Evolutionary conservation across 2,329 filamentous ascomycete genomes (phyloP), one percentile per base, ranked within the genome.

Genomic region (Ceratocystis smalleyi): DNA sequence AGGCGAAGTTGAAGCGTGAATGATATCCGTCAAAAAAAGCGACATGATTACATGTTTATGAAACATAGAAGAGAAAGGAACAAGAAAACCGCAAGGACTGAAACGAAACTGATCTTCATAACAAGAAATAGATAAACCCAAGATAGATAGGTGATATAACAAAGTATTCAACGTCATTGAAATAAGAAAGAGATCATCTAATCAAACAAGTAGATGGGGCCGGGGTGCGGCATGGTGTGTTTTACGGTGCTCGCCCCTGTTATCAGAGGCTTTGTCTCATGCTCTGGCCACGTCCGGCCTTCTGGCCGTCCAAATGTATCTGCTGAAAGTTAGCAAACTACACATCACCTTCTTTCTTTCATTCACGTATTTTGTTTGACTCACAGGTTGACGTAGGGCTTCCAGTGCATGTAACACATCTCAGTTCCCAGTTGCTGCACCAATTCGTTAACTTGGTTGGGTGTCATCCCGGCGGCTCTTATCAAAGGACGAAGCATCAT

Each of bases 351-450:
- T 17, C 32, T 27, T 35, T 47, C 40, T 27, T 35, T 47, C 40
- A 57, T 49, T 43, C 61, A 61, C 49, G 45, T 60, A 7, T 30
- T 62, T 24, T 47, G 30, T 62, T 24, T 47, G 30, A 83, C 87
- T 81, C 77, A 91, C 88, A 91, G 77, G 68, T 82, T 84, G 73
- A 89, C 89, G 75, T 89, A 95, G 51, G 82, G 83, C 73, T 85
- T 85, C 69, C 85, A 81, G 62, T 81, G 82, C 69, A 84, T 82
- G 70, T 82, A 82, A 71, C 83, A 85, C 17, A 90, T 83, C 70
- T 94, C 87, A 54, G 76, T 77, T 70, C 83, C 83, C 30, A 88
- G 88, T 27, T 81, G 78, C 2, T 78, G 75, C 57, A 85, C 77
- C 43, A 95, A 76, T 17, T 79, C 77, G 64, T 78, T 76, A 59